A percentile compares a stretch with the other conserved stretches of the same genome.
Evolutionary conservation across 805 yeast genomes (phyloP).

Genomic region (Saccharomycopsis lassenensis): DNA sequence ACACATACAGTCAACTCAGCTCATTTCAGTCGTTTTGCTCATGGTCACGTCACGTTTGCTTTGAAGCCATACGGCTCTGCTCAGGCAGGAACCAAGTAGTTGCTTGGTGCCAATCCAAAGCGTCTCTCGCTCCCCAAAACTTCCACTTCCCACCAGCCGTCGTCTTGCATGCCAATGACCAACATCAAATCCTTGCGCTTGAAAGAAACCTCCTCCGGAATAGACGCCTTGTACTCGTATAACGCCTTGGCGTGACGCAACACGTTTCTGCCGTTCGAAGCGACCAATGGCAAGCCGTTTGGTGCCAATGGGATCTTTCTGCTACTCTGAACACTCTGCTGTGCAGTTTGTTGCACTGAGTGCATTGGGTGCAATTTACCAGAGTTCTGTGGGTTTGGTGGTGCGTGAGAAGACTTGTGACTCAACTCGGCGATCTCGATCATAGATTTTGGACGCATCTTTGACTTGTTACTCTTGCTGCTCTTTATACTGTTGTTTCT

Average conservation of each 20-base stretch:
- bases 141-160: conserved; percentile 71
- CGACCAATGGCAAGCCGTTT: conserved; percentile 33
- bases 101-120: conserved; percentile 55
- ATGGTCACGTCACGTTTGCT: too few species aligned
- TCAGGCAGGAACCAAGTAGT: conserved; percentile 29
- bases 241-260: conserved; percentile 42
- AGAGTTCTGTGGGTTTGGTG: conserved; percentile 2
- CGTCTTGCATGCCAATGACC: conserved; percentile 48
- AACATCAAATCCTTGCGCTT: conserved; percentile 45
- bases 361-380: not conserved
- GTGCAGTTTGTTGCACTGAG: not conserved
- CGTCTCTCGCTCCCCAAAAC: conserved; percentile 28
- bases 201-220: conserved; percentile 51
- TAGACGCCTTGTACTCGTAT: conserved; percentile 47
- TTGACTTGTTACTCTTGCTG: conserved; percentile 14
- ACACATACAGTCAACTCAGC: too few species aligned
- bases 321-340: conserved; percentile 10
- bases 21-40: too few species aligned
- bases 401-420: not conserved
- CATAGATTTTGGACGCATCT: conserved; percentile 17
- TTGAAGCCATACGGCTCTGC: too few species aligned
- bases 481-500: conserved; percentile 22
- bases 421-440: conserved; percentile 17
- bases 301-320: conserved; percentile 18
- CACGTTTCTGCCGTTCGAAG: conserved; percentile 45